Base-by-base conservation (phyloP, 2,329 filamentous ascomycete species). In the Claviceps quebecensis region DNA sequence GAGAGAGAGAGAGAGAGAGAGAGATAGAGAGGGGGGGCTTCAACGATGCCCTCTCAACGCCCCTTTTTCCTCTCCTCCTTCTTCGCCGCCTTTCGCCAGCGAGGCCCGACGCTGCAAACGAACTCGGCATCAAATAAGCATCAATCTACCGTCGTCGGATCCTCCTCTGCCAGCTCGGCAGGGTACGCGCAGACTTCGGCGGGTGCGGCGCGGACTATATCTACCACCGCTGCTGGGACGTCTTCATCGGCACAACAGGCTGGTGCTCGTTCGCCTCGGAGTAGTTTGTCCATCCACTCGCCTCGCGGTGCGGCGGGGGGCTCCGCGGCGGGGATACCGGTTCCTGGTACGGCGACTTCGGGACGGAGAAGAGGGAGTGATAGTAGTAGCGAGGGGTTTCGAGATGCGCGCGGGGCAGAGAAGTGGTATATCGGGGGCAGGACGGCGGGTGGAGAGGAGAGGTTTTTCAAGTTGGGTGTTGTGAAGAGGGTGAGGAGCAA, bases 351-450 rank as follows among this genome's bases (percentile, higher is more conserved):
- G 7, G 60, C 60, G 14, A 57, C 59, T 9, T 61, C 65, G 13
- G 54, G 57, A 1, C 68, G 73, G 14, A 72, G 84, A 52, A 74
- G 86, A 52, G 86, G 84, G 26, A 87, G 83, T 58, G 85, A 89
- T 58, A 87, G 82, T 65, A 84, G 79, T 56, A 82, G 76, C 50
- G 86, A 89, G 60, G 86, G 85, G 1, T 89, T 89, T 64, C 72
- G 84, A 49, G 85, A 89, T 55, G 82, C 81, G 38, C 66, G 81
- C 47, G 84, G 83, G 2, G 77, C 78, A 1, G 86, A 90, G 57
- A 88, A 86, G 68, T 87, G 85, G 83, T 90, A 89, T 61, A 86
- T 90, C 51, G 86, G 86, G 22, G 86, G 86, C 6, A 72, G 84
- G 61, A 89, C 85, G 29, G 84, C 85, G 1, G 75, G 70, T 1